Evolutionary conservation across 225 moss, liverwort and hornwort genomes (phyloP).

Genomic region (Pseudisothecium myosuroides): DNA sequence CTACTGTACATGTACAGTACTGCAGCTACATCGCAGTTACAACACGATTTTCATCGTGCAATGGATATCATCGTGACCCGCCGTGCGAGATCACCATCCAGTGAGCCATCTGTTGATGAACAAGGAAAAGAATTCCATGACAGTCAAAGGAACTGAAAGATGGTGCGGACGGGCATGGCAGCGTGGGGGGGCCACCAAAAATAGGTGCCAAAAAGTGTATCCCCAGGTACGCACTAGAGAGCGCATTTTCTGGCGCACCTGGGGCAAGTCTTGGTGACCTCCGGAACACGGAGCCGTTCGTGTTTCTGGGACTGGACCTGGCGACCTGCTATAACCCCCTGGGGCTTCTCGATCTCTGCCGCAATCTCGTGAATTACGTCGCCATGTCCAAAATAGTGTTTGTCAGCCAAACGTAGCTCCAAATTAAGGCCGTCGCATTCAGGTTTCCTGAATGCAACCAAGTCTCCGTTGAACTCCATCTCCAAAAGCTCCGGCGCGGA

Average conservation of each 20-base stretch:
- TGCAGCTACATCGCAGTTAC: not conserved
- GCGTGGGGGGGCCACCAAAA: not conserved
- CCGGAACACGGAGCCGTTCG: not conserved
- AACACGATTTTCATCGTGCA: not conserved
- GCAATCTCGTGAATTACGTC: not conserved
- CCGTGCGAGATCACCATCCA: not conserved
- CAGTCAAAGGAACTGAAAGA: not conserved
- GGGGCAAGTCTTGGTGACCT: not conserved
- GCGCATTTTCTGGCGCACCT: not conserved
- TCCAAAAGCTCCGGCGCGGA: not conserved
- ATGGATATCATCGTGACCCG: not conserved
- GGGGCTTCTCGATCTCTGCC: not conserved
- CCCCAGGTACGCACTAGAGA: no score
- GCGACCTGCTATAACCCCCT: not conserved
- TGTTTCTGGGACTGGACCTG: not conserved
- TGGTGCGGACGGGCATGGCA: not conserved
- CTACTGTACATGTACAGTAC: not conserved
- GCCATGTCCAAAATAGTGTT: not conserved
- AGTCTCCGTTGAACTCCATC: not conserved
- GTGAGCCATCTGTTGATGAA: not conserved
- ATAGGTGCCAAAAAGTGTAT: not conserved
- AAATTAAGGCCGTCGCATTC: not conserved
- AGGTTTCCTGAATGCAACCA: not conserved
- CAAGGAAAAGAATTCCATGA: no score
- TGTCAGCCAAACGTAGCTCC: not conserved